Conservation (phyloP, 1,139 yeast genomes). For the Scheffersomyces segobiensis region DNA sequence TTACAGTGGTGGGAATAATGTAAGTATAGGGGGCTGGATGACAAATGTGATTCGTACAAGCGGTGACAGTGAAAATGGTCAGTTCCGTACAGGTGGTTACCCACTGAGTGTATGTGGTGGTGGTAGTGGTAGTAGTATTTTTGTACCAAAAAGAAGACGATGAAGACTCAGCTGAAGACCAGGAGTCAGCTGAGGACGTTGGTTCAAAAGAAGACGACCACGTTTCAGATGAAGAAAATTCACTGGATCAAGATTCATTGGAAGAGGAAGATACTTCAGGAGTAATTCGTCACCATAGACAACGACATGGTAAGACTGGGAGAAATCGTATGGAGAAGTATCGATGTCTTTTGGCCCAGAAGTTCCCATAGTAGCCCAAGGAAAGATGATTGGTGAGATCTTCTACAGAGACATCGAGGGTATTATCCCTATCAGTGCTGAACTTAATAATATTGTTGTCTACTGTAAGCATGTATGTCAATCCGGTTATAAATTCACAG, state of each 20-base stretch:
- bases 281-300: slow-evolving; percentile 1
- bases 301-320: slow-evolving; percentile 6
- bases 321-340: neutral
- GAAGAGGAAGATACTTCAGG: neutral
- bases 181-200: slow-evolving; percentile 2
- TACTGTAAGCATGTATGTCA: neutral
- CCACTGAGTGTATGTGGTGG: slow-evolving; percentile 17
- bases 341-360: neutral
- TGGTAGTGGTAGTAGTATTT: slow-evolving; percentile 14
- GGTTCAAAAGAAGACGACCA: neutral
- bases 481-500: neutral
- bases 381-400: neutral
- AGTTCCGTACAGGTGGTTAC: slow-evolving; percentile 20
- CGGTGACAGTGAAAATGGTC: slow-evolving; percentile 17
- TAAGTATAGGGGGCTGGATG: slow-evolving; percentile 13
- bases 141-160: neutral
- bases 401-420: neutral
- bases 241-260: neutral
- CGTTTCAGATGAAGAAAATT: neutral
- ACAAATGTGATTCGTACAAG: slow-evolving; percentile 12
- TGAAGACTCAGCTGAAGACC: slow-evolving; percentile 9
- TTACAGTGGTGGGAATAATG: slow-evolving; percentile 14
- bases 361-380: neutral
- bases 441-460: neutral
- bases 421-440: neutral